Conservation (phyloP, 2,329 filamentous ascomycete genomes). For the Xylaria sp. region DNA sequence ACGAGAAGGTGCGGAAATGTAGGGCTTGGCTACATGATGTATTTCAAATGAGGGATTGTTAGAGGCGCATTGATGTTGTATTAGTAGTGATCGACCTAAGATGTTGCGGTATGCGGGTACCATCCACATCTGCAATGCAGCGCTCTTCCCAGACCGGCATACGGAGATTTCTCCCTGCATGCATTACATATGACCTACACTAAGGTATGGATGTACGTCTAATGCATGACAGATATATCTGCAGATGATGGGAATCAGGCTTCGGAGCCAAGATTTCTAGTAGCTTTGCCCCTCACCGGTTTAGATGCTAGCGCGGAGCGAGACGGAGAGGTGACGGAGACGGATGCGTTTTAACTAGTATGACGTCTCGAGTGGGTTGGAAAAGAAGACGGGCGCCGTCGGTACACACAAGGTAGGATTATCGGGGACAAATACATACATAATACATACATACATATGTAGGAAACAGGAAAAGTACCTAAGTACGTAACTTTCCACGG, state of each 20-base stretch:
- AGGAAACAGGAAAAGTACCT: neutral
- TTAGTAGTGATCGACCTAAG: constrained; percentile 20
- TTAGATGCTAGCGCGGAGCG: constrained; percentile 17
- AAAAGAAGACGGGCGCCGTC: neutral
- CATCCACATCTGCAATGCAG: constrained; percentile 35
- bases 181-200: constrained; percentile 33
- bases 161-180: constrained; percentile 37
- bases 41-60: neutral
- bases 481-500: too few relatives aligned
- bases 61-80: neutral
- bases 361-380: neutral
- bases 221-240: constrained; percentile 33
- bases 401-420: neutral
- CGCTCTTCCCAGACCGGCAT: constrained; percentile 29
- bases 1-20: neutral
- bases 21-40: neutral
- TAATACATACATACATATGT: too few relatives aligned
- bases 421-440: neutral
- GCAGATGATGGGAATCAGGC: constrained; percentile 32
- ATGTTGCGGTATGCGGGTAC: constrained; percentile 32
- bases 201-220: constrained; percentile 30
- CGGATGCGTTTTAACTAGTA: neutral
- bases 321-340: constrained; percentile 13
- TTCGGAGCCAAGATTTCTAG: constrained; percentile 30
- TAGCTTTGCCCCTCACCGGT: constrained; percentile 25